These are phyloP conservation scores for Syzygium malaccense DNA, from an alignment of 441 rosid genomes.

Conservation along the genomic window DNA sequence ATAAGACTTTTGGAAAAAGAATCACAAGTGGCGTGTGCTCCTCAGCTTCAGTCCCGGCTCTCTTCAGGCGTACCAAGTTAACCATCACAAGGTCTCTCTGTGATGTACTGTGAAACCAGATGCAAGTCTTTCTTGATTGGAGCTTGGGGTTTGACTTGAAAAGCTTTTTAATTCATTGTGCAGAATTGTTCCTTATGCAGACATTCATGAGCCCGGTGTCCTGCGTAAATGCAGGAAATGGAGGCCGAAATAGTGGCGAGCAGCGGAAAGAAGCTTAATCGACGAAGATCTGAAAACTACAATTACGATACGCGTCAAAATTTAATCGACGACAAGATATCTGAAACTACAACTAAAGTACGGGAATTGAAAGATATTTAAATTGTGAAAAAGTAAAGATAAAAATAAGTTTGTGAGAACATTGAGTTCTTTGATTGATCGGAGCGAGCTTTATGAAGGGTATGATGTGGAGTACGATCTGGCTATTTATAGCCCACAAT, in stretches of 20 bases:
- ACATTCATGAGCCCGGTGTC: neutral
- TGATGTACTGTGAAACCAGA: neutral
- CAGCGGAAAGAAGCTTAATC: neutral
- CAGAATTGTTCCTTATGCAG: neutral
- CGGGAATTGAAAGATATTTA: too few relatives aligned
- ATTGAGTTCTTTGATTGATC: too few relatives aligned
- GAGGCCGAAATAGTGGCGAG: neutral
- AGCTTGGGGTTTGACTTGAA: neutral
- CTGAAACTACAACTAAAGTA: too few relatives aligned
- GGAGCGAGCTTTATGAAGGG: too few relatives aligned
- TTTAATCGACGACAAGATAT: too few relatives aligned
- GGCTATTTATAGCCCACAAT: too few relatives aligned
- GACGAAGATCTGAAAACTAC: neutral
- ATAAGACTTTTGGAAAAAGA: neutral
- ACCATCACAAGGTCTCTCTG: neutral
- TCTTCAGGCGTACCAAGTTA: neutral
- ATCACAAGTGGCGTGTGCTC: neutral
- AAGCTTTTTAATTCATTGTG: neutral
- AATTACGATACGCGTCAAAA: fast-evolving
- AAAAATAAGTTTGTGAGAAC: too few relatives aligned
- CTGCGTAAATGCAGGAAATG: neutral
- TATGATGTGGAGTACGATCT: too few relatives aligned
- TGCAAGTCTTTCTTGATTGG: neutral
- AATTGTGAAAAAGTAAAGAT: too few relatives aligned
- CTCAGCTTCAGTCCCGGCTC: neutral